A percentile compares a stretch with the other conserved stretches of the same genome.
These are phyloP conservation scores for Brassica incana DNA, from an alignment of 345 rosid genomes.

Conservation along the genomic window DNA sequence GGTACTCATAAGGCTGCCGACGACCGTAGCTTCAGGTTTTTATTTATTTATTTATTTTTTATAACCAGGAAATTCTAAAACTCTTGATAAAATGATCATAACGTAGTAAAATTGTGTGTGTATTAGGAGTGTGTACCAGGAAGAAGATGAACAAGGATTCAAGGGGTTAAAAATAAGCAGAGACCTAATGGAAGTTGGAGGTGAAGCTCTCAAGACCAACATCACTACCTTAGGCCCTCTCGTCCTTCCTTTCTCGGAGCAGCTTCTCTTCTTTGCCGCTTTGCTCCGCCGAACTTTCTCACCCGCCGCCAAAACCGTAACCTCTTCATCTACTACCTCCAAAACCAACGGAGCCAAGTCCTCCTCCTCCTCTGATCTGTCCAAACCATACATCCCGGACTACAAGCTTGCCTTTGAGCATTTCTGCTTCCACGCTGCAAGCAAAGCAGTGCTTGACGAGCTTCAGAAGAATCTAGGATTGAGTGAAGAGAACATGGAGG, in stretches of 20 bases:
- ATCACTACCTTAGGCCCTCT: conserved; percentile 94
- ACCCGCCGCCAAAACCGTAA: conserved; percentile 21
- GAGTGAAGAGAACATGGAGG: conserved; percentile 75
- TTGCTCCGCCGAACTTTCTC: conserved; percentile 49
- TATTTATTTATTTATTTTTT: background rate
- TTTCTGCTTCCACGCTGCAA: conserved; percentile 83
- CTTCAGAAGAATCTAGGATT: conserved; percentile 81
- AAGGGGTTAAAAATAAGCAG: conserved; percentile 80
- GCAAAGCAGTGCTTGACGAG: conserved; percentile 83
- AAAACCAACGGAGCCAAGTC: conserved; percentile 30
- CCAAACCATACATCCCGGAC: conserved; percentile 89
- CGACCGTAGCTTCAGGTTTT: conserved; percentile 91
- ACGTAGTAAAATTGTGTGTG: background rate
- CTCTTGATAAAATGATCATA: background rate
- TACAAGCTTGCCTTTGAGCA: conserved; percentile 97
- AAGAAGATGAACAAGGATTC: conserved; percentile 75
- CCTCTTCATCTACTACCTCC: background rate
- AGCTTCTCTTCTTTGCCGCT: conserved; percentile 74
- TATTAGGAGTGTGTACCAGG: conserved; percentile 75
- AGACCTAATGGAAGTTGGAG: conserved; percentile 82
- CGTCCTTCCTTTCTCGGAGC: conserved; percentile 92
- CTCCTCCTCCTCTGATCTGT: conserved; percentile 14
- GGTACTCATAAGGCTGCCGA: conserved; percentile 95
- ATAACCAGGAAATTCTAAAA: background rate
- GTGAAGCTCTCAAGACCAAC: conserved; percentile 91